Base-by-base conservation (phyloP, 495 filamentous ascomycete species). In the Aspergillus nanangensis region DNA sequence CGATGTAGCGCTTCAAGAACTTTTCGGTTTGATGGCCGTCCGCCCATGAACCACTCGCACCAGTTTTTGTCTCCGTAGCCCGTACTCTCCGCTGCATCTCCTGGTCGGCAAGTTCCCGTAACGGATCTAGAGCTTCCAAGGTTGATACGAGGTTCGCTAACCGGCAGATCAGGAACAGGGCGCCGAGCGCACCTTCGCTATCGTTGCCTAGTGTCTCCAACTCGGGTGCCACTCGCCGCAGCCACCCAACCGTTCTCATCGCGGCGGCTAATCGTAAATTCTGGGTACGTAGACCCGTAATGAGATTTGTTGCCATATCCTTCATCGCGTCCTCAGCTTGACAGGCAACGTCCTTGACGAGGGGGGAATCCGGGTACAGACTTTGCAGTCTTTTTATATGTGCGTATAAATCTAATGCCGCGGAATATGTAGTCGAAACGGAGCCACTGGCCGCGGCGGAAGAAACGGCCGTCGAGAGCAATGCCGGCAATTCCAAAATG, bases 1-100 rank as follows among this genome's bases (percentile, higher is more conserved):
- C 94, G 55, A 99, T 84, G 68, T 95, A 99, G 41, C 88, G 74
- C 62, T 99, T 99, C 29, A 99, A 70, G 53, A 90, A 99, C 19
- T 88, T 78, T 58, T 96, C 94, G 2, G 91, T 96, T 57, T 98
- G 93, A 56, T 94, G 88, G 0, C 92, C 93, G 5, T 78, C 80
- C 0, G 83, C 78, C 84, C 84, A 87, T 5, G 71, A 66, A 15
- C 54, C 53, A 5, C 57, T 47, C 5, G 56, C 40, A 22, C 48
- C 45, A 18, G 58, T 53, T 33, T 60, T 53, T 34, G 57, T 56
- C 20, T 58, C 60, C 7, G 49, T 47, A 36, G 50, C 53, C 10
- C 51, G 53, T 15, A 53, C 45, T 41, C 70, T 62, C 24, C 69
- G 68, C 39, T 67, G 64, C 13, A 78, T 82, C 66, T 97, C 93